phyloP scores from a whole-genome alignment of 1,284 basidiomycete species.

The Earliella scabrosa region DNA sequence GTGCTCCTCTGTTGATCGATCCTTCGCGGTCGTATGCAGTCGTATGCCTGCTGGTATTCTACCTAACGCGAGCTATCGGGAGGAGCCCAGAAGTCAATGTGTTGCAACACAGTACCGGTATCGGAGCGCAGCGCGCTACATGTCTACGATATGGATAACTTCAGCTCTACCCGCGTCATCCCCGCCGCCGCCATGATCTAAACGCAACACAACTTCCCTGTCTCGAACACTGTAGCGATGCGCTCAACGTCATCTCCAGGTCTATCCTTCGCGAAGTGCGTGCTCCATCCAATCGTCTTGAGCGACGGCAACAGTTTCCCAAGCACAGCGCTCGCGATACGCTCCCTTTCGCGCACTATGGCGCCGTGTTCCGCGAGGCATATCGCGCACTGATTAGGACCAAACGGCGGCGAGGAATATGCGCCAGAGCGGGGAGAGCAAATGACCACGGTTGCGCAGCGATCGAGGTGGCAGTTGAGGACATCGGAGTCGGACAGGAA shows the following conservation, averaged over 20 bases:
- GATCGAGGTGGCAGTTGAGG: slow-evolving; percentile 35
- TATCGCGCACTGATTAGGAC: slow-evolving; percentile 37
- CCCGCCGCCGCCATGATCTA: slow-evolving; percentile 4
- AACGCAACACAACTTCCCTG: neutral
- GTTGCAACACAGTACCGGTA: no score
- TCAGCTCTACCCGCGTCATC: no score
- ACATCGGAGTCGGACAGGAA: slow-evolving; percentile 55
- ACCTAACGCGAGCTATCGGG: no score
- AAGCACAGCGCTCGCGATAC: slow-evolving; percentile 44
- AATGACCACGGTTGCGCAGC: slow-evolving; percentile 41
- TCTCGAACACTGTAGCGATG: neutral
- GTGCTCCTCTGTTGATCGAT: no score
- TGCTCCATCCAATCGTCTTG: slow-evolving; percentile 54
- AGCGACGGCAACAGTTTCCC: slow-evolving; percentile 48
- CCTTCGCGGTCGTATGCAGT: no score
- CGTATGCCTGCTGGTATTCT: no score
- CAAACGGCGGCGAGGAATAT: slow-evolving; percentile 32
- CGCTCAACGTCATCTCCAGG: slow-evolving; percentile 3
- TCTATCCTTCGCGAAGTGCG: slow-evolving; percentile 43
- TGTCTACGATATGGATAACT: no score
- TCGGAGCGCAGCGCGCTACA: no score
- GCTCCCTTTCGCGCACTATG: slow-evolving; percentile 44
- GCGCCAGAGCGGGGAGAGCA: slow-evolving; percentile 41
- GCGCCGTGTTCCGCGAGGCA: slow-evolving; percentile 35
- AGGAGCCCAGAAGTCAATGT: no score